Percentiles rank a stretch among this genome's conserved stretches.
These are phyloP conservation scores for Trichoderma atroviride DNA, from an alignment of 2,329 filamentous ascomycete species.

Conservation along the genomic window DNA sequence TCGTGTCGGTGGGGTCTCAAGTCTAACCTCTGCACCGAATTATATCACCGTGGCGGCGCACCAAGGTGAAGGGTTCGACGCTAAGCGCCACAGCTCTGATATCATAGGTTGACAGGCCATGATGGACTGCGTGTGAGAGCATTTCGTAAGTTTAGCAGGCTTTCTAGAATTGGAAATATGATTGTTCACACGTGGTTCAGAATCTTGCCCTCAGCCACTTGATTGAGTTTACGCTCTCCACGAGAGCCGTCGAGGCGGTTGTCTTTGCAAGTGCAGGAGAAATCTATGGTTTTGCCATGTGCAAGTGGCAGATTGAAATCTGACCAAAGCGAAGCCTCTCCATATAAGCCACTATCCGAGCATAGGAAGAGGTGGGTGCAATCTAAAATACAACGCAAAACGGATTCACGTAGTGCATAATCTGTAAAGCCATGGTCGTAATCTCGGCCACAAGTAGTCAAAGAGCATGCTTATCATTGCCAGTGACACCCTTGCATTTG, in stretches of 20 bases:
- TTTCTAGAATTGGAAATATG: constrained; percentile 9
- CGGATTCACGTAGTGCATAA: not conserved
- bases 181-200: constrained; percentile 6
- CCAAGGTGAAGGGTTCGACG: not conserved
- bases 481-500: not conserved
- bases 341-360: not conserved
- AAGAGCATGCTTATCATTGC: not conserved
- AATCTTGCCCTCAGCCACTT: not conserved
- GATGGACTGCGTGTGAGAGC: not conserved
- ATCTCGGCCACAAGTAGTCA: not conserved
- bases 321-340: not conserved
- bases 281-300: not conserved
- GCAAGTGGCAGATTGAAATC: not conserved
- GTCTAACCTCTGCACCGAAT: not conserved
- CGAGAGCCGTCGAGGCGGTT: not conserved
- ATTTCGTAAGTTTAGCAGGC: not conserved
- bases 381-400: not conserved
- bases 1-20: not conserved
- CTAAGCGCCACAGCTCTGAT: not conserved
- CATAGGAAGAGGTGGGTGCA: not conserved
- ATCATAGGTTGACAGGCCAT: not conserved
- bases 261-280: not conserved
- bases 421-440: not conserved
- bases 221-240: not conserved
- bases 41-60: not conserved